Percentiles rank a stretch among this genome's conserved stretches.
Evolutionary conservation across 192 early-diverging fungal species (phyloP).

Genomic region (Backusella parvicylindrica): DNA sequence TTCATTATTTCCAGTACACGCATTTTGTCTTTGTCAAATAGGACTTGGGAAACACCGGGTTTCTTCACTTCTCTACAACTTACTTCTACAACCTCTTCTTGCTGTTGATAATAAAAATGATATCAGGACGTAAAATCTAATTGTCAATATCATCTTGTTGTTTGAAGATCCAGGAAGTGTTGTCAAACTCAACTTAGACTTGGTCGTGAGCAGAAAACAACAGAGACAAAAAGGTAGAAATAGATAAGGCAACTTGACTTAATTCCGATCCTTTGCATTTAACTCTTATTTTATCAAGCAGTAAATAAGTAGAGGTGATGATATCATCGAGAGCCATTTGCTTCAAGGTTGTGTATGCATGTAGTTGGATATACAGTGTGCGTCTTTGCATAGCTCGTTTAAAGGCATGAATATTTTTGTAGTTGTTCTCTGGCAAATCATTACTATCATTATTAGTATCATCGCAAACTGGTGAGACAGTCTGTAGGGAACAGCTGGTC

Average conservation of each 20-base stretch:
- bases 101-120: not conserved
- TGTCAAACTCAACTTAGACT: slow-evolving; percentile 3
- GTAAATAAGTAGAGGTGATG: not conserved
- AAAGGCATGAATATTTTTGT: not conserved
- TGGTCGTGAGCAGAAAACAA: slow-evolving; percentile 1
- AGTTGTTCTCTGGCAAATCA: not conserved
- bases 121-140: not conserved
- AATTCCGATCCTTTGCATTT: slow-evolving; percentile 1
- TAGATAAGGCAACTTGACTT: not conserved
- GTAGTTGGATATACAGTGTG: not conserved
- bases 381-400: slow-evolving; percentile 2
- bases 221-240: slow-evolving; percentile 1
- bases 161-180: slow-evolving; percentile 1
- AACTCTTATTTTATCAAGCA: not conserved
- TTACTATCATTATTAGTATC: not conserved
- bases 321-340: slow-evolving; percentile 7
- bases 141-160: not conserved
- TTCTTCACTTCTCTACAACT: slow-evolving; percentile 5
- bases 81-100: not conserved
- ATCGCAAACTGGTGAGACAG: not conserved
- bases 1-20: slow-evolving; percentile 16
- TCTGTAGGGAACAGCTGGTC: not conserved
- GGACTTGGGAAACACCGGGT: not conserved
- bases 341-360: not conserved
- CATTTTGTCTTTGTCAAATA: not conserved